Evolutionary conservation across 2,329 filamentous ascomycete species (phyloP).

Genomic region (Pyricularia grisea): DNA sequence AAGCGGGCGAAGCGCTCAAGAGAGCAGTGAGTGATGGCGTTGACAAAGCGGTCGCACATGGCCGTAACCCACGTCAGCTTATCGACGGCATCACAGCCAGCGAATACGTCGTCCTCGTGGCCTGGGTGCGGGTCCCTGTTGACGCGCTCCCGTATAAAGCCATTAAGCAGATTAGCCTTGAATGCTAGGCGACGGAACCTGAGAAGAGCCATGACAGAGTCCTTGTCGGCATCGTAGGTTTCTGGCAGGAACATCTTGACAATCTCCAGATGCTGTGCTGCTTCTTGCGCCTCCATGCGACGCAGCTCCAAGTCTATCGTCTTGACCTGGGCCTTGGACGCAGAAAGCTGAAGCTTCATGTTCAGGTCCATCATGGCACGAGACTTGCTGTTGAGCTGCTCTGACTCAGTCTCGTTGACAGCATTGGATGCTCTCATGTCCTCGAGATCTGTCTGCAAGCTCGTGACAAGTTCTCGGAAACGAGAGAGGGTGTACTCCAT

Average conservation of each 20-base stretch:
- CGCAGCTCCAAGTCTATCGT: constrained; percentile 86
- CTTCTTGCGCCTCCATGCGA: constrained; percentile 80
- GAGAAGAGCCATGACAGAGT: constrained; percentile 81
- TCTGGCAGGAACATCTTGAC: constrained; percentile 84
- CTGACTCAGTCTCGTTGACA: constrained; percentile 85
- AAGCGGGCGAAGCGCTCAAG: constrained; percentile 70
- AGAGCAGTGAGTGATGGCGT: constrained; percentile 69
- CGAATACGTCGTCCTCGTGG: constrained; percentile 69
- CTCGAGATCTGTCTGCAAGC: constrained; percentile 75
- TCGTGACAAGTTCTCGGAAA: constrained; percentile 82
- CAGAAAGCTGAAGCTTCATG: constrained; percentile 83
- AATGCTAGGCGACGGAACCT: constrained; percentile 81
- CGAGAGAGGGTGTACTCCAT: constrained; percentile 83
- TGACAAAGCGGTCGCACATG: constrained; percentile 78
- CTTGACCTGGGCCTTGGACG: constrained; percentile 85
- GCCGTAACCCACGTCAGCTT: constrained; percentile 76
- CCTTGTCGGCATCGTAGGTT: constrained; percentile 67
- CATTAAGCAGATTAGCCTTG: constrained; percentile 73
- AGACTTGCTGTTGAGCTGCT: constrained; percentile 79
- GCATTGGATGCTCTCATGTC: constrained; percentile 89
- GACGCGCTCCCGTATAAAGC: constrained; percentile 70
- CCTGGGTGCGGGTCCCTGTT: constrained; percentile 51
- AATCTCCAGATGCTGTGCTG: constrained; percentile 78
- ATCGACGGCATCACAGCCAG: constrained; percentile 68
- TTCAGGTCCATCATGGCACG: constrained; percentile 96